A percentile compares a stretch with the other conserved stretches of the same genome.
These are phyloP conservation scores for Lasiodiplodia sp. DNA, from an alignment of 2,329 filamentous ascomycete species.

Conservation along the genomic window DNA sequence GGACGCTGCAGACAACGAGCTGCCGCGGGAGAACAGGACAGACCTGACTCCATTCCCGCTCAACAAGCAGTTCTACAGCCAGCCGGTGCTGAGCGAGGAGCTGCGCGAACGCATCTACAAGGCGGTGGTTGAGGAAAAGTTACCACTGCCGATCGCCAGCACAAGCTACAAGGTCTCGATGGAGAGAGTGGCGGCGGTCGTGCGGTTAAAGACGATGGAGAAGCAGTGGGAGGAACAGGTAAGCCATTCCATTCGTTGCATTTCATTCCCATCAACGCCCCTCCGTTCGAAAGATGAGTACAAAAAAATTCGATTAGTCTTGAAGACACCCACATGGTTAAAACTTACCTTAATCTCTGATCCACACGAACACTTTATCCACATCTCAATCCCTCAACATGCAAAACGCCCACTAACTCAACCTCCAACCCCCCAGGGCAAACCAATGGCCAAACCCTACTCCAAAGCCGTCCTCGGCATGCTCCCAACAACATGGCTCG, in stretches of 20 bases:
- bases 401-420: background rate
- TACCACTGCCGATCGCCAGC: slow-evolving; percentile 77
- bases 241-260: slow-evolving; percentile 51
- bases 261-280: background rate
- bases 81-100: slow-evolving; percentile 75
- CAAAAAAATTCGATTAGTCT: slow-evolving; percentile 95
- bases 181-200: slow-evolving; percentile 82
- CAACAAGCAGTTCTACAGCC: slow-evolving; percentile 74
- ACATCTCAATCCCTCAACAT: slow-evolving; percentile 23
- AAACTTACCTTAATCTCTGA: slow-evolving; percentile 81
- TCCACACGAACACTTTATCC: slow-evolving; percentile 34
- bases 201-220: slow-evolving; percentile 85
- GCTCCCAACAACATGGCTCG: slow-evolving; percentile 66
- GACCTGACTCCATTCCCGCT: slow-evolving; percentile 71
- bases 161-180: slow-evolving; percentile 81
- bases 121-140: slow-evolving; percentile 24
- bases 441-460: slow-evolving; percentile 79
- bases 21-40: slow-evolving; percentile 42
- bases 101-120: slow-evolving; percentile 76
- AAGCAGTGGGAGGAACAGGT: slow-evolving; percentile 79
- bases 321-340: slow-evolving; percentile 96
- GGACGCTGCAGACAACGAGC: slow-evolving; percentile 13
- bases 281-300: slow-evolving; percentile 68
- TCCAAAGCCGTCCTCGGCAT: slow-evolving; percentile 77
- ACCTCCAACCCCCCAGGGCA: slow-evolving; percentile 64